phyloP scores from a whole-genome alignment of 768 basidiomycete genomes.

The Nidularia pulvinata region DNA sequence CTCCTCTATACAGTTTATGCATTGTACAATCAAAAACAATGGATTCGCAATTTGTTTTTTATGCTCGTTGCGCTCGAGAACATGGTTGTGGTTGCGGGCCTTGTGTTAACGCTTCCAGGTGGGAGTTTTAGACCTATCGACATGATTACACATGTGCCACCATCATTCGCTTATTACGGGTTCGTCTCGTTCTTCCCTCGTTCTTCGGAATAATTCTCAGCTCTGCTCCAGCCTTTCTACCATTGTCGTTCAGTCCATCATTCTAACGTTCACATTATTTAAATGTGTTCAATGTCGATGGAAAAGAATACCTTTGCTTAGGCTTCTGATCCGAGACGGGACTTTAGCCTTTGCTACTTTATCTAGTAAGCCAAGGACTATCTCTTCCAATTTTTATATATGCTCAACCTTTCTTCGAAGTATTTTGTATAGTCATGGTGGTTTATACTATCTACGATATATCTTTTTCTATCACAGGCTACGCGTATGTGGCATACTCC shows the following conservation, averaged over 20 bases:
- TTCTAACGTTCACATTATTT: constrained; percentile 12
- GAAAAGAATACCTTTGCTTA: constrained; percentile 15
- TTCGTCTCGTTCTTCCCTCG: background rate
- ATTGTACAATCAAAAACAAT: constrained; percentile 18
- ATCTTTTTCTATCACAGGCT: constrained; percentile 13
- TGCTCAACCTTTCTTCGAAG: constrained; percentile 4
- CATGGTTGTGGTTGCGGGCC: constrained; percentile 10
- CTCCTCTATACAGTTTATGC: constrained; percentile 20
- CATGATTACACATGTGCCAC: constrained; percentile 11
- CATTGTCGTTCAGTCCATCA: constrained; percentile 12
- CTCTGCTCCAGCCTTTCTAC: constrained; percentile 10
- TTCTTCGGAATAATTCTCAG: background rate
- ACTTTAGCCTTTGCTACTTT: constrained; percentile 15
- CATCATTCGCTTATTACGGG: constrained; percentile 20
- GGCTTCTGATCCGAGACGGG: constrained; percentile 19
- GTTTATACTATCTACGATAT: constrained; percentile 10
- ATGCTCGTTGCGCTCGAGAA: constrained; percentile 13
- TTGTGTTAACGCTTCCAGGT: constrained; percentile 8
- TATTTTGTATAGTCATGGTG: constrained; percentile 12
- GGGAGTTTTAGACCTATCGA: constrained; percentile 7
- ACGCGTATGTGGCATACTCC: constrained; percentile 12
- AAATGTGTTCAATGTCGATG: constrained; percentile 14
- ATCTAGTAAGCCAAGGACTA: constrained; percentile 11
- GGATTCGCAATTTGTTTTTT: constrained; percentile 14
- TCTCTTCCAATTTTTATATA: background rate